Percentiles rank a stretch among this genome's conserved stretches.
Evolutionary conservation across 148 eudicot genomes (phyloP).

Genomic region (Rhododendron griersonianum): DNA sequence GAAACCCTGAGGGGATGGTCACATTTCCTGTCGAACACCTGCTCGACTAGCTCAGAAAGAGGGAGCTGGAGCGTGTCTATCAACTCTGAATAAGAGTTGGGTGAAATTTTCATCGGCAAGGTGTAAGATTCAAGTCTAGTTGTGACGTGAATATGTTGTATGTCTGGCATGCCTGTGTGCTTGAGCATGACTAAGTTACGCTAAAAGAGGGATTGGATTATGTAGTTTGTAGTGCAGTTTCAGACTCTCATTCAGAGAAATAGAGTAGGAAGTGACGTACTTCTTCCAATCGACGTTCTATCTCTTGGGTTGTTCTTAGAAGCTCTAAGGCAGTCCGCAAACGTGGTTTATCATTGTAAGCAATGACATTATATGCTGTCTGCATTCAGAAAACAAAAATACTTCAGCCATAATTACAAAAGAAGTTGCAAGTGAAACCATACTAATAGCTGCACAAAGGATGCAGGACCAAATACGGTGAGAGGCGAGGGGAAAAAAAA

Average conservation of each 20-base stretch:
- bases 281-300: conserved; percentile 57
- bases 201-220: background rate
- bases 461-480: background rate
- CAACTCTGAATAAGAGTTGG: background rate
- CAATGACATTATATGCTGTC: conserved; percentile 70
- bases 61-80: background rate
- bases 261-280: conserved; percentile 31
- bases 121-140: background rate
- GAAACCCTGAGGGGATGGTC: background rate
- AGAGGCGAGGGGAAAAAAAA: background rate
- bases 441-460: background rate
- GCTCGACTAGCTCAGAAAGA: background rate
- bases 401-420: background rate
- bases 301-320: conserved; percentile 70
- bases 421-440: background rate
- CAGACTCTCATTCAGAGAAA: background rate
- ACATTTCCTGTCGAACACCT: background rate
- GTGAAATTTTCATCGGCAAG: background rate
- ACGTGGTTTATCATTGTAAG: conserved; percentile 81
- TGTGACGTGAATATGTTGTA: background rate
- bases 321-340: conserved; percentile 75
- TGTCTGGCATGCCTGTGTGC: background rate
- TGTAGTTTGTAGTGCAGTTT: background rate
- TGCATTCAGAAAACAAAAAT: conserved; percentile 23
- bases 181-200: background rate